Conservation (phyloP, 306 rosid species). For the Glycine tomentella region DNA sequence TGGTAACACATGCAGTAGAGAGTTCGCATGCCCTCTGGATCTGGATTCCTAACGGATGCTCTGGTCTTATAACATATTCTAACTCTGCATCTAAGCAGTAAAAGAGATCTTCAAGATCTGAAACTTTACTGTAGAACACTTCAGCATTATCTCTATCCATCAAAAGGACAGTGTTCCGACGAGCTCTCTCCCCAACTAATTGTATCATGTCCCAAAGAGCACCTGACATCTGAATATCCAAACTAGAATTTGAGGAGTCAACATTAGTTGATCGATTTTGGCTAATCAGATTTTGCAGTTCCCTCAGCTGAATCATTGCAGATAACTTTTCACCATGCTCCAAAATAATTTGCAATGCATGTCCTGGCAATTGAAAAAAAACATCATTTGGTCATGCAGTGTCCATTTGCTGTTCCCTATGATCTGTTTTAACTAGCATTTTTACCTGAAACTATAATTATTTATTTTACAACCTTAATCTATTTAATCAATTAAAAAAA, state of each 20-base stretch:
- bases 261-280: constrained; percentile 71
- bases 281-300: constrained; percentile 77
- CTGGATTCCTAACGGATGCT: constrained; percentile 71
- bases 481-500: constrained; percentile 13
- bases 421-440: background rate
- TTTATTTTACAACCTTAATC: constrained; percentile 26
- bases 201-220: constrained; percentile 98
- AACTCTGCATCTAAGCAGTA: constrained; percentile 83
- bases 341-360: constrained; percentile 82
- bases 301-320: constrained; percentile 92
- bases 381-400: constrained; percentile 41
- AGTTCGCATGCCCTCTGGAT: constrained; percentile 89
- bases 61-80: constrained; percentile 73
- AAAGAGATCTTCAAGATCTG: constrained; percentile 88
- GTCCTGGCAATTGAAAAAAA: constrained; percentile 60
- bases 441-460: constrained; percentile 9
- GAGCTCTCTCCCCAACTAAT: constrained; percentile 91
- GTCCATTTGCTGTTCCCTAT: constrained; percentile 20
- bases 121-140: constrained; percentile 95
- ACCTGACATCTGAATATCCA: constrained; percentile 75
- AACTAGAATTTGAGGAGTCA: constrained; percentile 57
- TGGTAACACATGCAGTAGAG: constrained; percentile 81
- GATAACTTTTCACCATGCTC: constrained; percentile 98
- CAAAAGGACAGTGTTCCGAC: constrained; percentile 86
- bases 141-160: constrained; percentile 99